Base-by-base conservation (phyloP, 345 rosid genomes). In the Sapria himalayana region DNA sequence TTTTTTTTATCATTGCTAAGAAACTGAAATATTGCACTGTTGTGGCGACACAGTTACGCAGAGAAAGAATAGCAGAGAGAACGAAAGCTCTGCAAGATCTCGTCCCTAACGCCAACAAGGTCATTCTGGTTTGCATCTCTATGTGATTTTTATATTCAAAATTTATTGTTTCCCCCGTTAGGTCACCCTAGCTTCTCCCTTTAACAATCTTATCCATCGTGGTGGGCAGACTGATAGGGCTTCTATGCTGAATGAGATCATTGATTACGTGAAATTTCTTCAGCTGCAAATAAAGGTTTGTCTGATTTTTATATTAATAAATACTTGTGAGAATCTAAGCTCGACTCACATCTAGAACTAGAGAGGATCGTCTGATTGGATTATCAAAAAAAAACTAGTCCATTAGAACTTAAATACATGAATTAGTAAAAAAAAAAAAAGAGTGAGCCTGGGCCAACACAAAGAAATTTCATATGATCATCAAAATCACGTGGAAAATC, bases 201-300 rank as follows among this genome's bases (percentile, higher is more conserved):
- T n/a, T n/a, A n/a, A n/a, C n/a, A n/a, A n/a, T n/a, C n/a, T n/a
- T n/a, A n/a, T n/a, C n/a, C n/a, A n/a, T n/a, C n/a, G n/a, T n/a
- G 59, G 66, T 59, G 66, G 69, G 66, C 81, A 89, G 98, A 74
- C 98, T 22, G 98, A 89, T 66, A 89, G 82, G 58, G 98, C 98
- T 55, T 82, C 98, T 20, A 89, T 82, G 98, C 76, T 89, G 4
- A 94, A 89, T 56, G 98, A 89, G 82, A 89, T 89, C 60, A 76
- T 89, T 56, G 98, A 89, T 56, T 89, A 89, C 57, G 98, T 89
- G 45, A 82, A 85, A 51, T 89, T 89, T 73, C 85, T 89, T 44
- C 98, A 82, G 76, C 94, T 89, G 42, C 98, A 89, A 82, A 94
- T 89, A 73, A 89, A 82, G 78, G 98, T 89, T 50, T 41, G 48